phyloP scores from a whole-genome alignment of 805 yeast species.

The Teunomyces gatunensis region DNA sequence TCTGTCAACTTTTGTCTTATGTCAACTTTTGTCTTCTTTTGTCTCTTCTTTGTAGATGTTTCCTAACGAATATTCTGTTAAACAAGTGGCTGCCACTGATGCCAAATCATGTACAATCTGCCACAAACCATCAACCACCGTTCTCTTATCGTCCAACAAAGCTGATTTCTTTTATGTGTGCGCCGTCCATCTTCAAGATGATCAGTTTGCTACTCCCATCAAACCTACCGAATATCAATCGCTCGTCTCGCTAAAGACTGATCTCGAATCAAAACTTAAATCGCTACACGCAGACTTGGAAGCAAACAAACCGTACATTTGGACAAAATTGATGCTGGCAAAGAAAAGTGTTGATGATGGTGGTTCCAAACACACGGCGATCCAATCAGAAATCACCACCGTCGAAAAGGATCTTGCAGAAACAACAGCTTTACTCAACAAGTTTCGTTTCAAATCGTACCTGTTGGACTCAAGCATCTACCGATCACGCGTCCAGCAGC shows the following conservation, averaged over 20 bases:
- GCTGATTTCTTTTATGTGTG: slow-evolving; percentile 56
- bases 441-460: slow-evolving; percentile 36
- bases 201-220: slow-evolving; percentile 41
- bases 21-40: too few relatives aligned
- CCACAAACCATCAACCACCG: slow-evolving; percentile 47
- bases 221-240: slow-evolving; percentile 35
- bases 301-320: slow-evolving; percentile 30
- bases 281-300: slow-evolving; percentile 23
- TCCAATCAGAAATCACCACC: slow-evolving; percentile 4
- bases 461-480: slow-evolving; percentile 41
- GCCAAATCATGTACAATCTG: slow-evolving; percentile 49
- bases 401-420: background rate
- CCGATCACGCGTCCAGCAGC: slow-evolving; percentile 36
- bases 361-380: slow-evolving; percentile 18
- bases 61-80: slow-evolving; percentile 40
- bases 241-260: slow-evolving; percentile 19
- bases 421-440: slow-evolving; percentile 15
- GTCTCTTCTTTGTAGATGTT: background rate
- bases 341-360: slow-evolving; percentile 22
- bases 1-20: too few relatives aligned
- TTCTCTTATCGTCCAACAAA: slow-evolving; percentile 44
- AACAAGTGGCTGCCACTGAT: slow-evolving; percentile 42
- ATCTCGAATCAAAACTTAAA: slow-evolving; percentile 16
- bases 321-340: slow-evolving; percentile 27
- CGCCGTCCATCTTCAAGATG: slow-evolving; percentile 45